Evolutionary conservation across 2,329 filamentous ascomycete genomes (phyloP), one percentile per base, ranked within the genome.

Genomic region (Colletotrichum musae): DNA sequence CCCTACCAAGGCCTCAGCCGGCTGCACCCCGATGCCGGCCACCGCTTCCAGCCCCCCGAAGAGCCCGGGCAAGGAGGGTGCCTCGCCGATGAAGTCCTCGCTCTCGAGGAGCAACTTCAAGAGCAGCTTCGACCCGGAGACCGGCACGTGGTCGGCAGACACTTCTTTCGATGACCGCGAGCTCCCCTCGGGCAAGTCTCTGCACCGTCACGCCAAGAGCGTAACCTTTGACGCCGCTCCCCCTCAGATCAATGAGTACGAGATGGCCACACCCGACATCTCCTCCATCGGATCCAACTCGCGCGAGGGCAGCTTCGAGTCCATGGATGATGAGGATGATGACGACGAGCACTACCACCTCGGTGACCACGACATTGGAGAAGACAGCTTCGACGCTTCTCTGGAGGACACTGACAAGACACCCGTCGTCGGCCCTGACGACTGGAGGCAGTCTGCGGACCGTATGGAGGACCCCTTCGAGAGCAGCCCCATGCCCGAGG

Each of bases 391-490:
- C 74, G 95, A 98, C 80, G 95, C 94, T 15, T 97, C 94, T 6
- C 87, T 98, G 1, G 95, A 98, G 80, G 95, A 98, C 77, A 95
- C 94, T 5, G 94, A 97, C 76, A 98, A 98, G 85, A 98, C 96
- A 1, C 96, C 96, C 0, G 96, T 99, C 12, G 95, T 99, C n/a
- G 89, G 97, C 24, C 96, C 96, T 0, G 96, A 98, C 75, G 94
- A 98, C 78, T 99, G 96, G 96, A 91, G 93, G 72, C 93, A 95
- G 7, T 74, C 80, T 61, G 74, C 77, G 52, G 70, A 62, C 54
- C 76, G 76, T 45, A 72, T 73, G 36, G 91, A 93, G 45, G 89
- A 94, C 74, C 89, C 90, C 1, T 96, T 93, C 74, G 90, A 92
- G 50, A 88, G 86, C 69, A 94, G 91, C 76, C 91, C 92, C 1